Base-by-base conservation (phyloP, 495 filamentous ascomycete species). In the Corynascus novoguineensis region DNA sequence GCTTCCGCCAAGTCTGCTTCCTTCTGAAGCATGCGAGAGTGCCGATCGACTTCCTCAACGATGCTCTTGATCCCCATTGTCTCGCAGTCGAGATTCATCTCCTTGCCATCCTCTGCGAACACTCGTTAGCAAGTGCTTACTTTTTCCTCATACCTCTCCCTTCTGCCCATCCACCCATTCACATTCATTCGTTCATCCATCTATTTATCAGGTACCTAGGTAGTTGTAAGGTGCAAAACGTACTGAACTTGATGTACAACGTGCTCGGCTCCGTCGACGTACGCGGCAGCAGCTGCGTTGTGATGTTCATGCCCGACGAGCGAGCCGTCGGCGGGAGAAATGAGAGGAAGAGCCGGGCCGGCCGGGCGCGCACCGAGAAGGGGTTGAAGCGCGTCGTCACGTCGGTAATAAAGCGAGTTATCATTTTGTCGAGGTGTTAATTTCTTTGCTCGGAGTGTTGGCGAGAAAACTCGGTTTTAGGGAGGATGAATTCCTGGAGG, bases 381-480 rank as follows among this genome's bases (percentile, higher is more conserved):
- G 95, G 95, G 73, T 95, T 95, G 86, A 96, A 97, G 65, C 78
- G 81, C 61, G 89, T 85, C 56, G 81, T 80, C 58, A 97, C 85
- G 64, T 87, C 79, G 66, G 90, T 87, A 74, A 98, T 86, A 77
- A 86, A 90, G 64, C 81, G 79, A 47, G 89, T 95, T 42, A 96
- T 85, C 93, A 98, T 98, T 57, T 69, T 82, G 69, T 55, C 40
- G 5, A 17, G 27, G 32, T 5, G 1, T 3, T 41, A 6, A 6
- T 21, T n/a, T 17, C 6, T 28, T 21, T 3, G 48, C 14, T 29
- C n/a, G 37, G 37, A 5, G 17, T n/a, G 17, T 17, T 12, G 35
- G 9, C 15, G 4, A n/a, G 14, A 17, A 11, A 12, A 6, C n/a
- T 5, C 10, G 29, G 29, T 31, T 31, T 5, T 31, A 5, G 29